Conservation (phyloP, 1,284 basidiomycete genomes). For the Marasmius tenuissimus region DNA sequence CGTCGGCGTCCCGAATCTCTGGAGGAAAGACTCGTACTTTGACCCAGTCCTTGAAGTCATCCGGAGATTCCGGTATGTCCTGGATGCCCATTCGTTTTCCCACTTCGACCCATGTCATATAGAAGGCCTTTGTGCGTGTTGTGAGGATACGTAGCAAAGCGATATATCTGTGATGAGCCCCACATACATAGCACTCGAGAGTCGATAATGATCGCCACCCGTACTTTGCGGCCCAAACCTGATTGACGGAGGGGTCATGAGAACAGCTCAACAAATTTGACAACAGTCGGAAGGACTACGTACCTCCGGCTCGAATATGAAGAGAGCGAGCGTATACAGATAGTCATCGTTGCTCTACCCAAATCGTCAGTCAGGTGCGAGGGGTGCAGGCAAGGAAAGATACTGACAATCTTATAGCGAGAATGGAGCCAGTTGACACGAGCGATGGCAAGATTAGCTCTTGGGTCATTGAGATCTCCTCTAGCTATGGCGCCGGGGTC, state of each 20-base stretch:
- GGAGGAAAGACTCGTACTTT: slow-evolving; percentile 21
- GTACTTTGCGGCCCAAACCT: slow-evolving; percentile 22
- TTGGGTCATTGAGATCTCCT: slow-evolving; percentile 22
- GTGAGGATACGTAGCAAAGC: too few species aligned
- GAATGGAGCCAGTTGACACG: slow-evolving; percentile 48
- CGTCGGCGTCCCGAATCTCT: background rate
- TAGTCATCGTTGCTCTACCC: slow-evolving; percentile 30
- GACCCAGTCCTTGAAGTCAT: slow-evolving; percentile 36
- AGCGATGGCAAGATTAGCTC: slow-evolving; percentile 45
- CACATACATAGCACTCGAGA: slow-evolving; percentile 7
- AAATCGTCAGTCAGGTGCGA: background rate
- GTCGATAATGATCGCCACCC: slow-evolving; percentile 24
- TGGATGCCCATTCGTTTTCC: slow-evolving; percentile 33
- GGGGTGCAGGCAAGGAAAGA: background rate
- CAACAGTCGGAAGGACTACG: slow-evolving; percentile 1
- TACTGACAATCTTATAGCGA: slow-evolving; percentile 41
- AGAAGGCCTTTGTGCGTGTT: slow-evolving; percentile 26
- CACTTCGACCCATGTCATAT: slow-evolving; percentile 23
- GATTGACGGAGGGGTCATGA: background rate
- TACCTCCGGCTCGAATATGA: slow-evolving; percentile 29
- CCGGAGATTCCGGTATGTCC: slow-evolving; percentile 39
- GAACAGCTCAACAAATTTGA: background rate
- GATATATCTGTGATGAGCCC: background rate
- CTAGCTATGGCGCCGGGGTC: background rate
- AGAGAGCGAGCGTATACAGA: slow-evolving; percentile 30